phyloP scores from a whole-genome alignment of 2,329 filamentous ascomycete species.

The Claviceps africana region DNA sequence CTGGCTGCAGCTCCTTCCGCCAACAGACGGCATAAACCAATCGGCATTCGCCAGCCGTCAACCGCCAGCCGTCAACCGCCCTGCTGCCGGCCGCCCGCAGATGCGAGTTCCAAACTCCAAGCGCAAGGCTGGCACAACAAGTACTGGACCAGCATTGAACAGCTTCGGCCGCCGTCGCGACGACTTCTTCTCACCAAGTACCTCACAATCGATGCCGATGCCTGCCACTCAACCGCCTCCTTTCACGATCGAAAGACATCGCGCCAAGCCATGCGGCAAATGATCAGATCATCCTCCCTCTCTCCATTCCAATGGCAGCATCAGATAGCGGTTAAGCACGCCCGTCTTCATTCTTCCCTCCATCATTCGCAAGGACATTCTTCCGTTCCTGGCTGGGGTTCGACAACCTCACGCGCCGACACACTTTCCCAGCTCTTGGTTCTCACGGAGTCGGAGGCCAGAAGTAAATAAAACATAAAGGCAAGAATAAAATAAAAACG shows the following conservation, averaged over 20 bases:
- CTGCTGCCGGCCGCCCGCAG: too few species aligned
- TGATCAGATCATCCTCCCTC: not conserved
- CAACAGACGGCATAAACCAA: not conserved
- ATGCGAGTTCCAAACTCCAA: not conserved
- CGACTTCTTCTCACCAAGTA: not conserved
- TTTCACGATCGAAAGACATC: not conserved
- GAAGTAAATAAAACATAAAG: too few species aligned
- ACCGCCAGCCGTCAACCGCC: not conserved
- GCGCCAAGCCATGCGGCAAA: slow-evolving; percentile 3
- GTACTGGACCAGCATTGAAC: not conserved
- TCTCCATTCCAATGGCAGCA: slow-evolving; percentile 3
- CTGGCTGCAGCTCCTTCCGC: too few species aligned
- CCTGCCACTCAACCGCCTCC: not conserved
- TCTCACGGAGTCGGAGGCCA: not conserved
- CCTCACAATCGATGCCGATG: not conserved
- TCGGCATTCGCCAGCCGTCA: not conserved
- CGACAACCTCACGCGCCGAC: not conserved
- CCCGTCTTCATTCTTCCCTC: not conserved
- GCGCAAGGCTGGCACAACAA: not conserved
- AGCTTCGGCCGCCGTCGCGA: not conserved
- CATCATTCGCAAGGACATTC: not conserved
- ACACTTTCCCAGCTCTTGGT: not conserved
- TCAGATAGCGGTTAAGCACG: slow-evolving; percentile 4
- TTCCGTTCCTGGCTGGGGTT: not conserved
- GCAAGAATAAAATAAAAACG: not conserved